These are phyloP conservation scores for Galeopsis tetrahit DNA, from an alignment of 257 asterid species.

Conservation along the genomic window DNA sequence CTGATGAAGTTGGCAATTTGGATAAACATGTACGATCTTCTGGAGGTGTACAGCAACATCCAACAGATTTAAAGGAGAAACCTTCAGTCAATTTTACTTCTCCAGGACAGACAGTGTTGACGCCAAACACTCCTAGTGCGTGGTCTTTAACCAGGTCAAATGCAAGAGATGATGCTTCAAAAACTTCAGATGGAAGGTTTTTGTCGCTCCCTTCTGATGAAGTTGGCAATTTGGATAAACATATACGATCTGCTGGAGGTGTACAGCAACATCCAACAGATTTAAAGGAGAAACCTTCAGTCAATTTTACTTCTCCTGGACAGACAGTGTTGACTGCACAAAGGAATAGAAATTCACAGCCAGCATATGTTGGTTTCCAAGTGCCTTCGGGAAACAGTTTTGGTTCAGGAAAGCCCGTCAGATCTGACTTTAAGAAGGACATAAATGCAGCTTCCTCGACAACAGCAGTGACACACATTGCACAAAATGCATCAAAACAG, in stretches of 20 bases:
- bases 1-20: conserved; percentile 40
- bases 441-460: conserved; percentile 37
- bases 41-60: conserved; percentile 42
- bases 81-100: conserved; percentile 43
- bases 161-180: conserved; percentile 38
- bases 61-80: conserved; percentile 50
- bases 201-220: conserved; percentile 34
- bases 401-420: conserved; percentile 48
- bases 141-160: conserved; percentile 45
- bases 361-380: conserved; percentile 45
- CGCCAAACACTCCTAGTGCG: conserved; percentile 42
- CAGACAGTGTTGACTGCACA: conserved; percentile 39
- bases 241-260: conserved; percentile 42
- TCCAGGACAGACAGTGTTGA: conserved; percentile 18
- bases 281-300: conserved; percentile 48
- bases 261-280: conserved; percentile 42
- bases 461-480: conserved; percentile 41
- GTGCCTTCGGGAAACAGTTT: conserved; percentile 41
- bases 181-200: conserved; percentile 43
- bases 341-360: conserved; percentile 42
- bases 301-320: conserved; percentile 41
- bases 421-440: conserved; percentile 47
- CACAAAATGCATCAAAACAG: conserved; percentile 60
- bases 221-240: conserved; percentile 43
- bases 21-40: conserved; percentile 39